Conservation (phyloP, 805 yeast species). For the Candida tibetensis region DNA sequence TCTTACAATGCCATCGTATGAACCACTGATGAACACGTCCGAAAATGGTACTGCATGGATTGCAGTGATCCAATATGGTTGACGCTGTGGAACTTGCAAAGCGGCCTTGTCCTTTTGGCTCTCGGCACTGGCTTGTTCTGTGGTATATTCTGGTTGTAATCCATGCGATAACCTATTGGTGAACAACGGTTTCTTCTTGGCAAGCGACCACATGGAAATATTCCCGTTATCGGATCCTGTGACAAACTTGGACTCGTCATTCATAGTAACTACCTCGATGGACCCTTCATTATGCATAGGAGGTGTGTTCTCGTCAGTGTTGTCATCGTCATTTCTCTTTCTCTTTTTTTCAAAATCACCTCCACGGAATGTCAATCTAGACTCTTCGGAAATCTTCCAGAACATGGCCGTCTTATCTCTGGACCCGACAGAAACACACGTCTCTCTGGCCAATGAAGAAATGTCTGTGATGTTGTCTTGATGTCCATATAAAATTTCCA, state of each 20-base stretch:
- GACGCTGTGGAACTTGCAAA: constrained; percentile 62
- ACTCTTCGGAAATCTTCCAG: constrained; percentile 96
- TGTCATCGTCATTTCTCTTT: constrained; percentile 25
- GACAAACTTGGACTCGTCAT: constrained; percentile 88
- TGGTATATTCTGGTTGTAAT: constrained; percentile 44
- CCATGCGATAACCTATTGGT: constrained; percentile 79
- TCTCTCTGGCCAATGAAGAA: constrained; percentile 75
- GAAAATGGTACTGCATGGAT: constrained; percentile 80
- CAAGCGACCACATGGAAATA: constrained; percentile 83
- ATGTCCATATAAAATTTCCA: constrained; percentile 92
- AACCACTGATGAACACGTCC: constrained; percentile 82
- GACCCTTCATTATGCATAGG: constrained; percentile 73
- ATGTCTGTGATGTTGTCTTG: constrained; percentile 87
- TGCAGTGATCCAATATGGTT: constrained; percentile 85
- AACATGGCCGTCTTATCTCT: constrained; percentile 93
- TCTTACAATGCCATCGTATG: constrained; percentile 75
- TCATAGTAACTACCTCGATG: constrained; percentile 84
- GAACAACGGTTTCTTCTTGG: constrained; percentile 83
- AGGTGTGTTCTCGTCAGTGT: constrained; percentile 13
- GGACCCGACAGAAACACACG: constrained; percentile 94
- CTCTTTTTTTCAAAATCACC: constrained; percentile 59
- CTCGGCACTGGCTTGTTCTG: constrained; percentile 42
- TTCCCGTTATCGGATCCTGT: constrained; percentile 96
- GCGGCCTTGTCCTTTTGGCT: constrained; percentile 51
- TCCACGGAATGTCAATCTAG: constrained; percentile 89